Conservation (phyloP, 2,329 filamentous ascomycete species). For the Chaetomium strumarium region DNA sequence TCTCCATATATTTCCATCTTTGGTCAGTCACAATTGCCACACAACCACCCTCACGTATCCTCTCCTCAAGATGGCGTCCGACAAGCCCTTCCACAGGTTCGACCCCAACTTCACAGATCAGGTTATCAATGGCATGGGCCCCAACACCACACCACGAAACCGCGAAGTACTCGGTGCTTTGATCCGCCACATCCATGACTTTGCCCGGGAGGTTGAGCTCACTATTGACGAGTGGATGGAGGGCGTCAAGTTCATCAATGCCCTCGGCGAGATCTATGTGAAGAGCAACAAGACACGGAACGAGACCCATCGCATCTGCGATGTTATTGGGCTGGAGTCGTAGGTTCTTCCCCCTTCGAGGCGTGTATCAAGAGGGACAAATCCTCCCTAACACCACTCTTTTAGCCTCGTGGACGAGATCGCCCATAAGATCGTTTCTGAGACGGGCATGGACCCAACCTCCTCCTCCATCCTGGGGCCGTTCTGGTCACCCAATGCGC, state of each 20-base stretch:
- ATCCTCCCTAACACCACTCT: neutral
- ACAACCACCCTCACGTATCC: slow-evolving; percentile 10
- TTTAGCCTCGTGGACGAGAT: slow-evolving; percentile 69
- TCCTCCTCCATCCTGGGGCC: slow-evolving; percentile 77
- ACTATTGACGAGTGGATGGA: slow-evolving; percentile 75
- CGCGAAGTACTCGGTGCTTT: slow-evolving; percentile 62
- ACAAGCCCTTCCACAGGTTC: slow-evolving; percentile 42
- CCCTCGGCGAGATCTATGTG: slow-evolving; percentile 63
- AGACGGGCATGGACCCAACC: slow-evolving; percentile 49
- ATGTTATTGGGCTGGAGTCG: slow-evolving; percentile 69
- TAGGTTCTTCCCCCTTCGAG: slow-evolving; percentile 27
- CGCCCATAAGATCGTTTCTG: slow-evolving; percentile 57
- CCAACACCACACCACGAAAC: slow-evolving; percentile 62
- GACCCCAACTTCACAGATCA: slow-evolving; percentile 71
- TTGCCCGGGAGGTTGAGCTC: slow-evolving; percentile 71
- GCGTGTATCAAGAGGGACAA: neutral
- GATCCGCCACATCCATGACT: slow-evolving; percentile 73
- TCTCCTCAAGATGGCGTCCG: slow-evolving; percentile 21
- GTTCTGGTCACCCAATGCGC: slow-evolving; percentile 73
- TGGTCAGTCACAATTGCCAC: neutral
- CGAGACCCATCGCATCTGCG: slow-evolving; percentile 66
- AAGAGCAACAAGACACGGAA: slow-evolving; percentile 62
- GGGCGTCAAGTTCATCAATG: slow-evolving; percentile 55
- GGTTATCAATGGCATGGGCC: slow-evolving; percentile 69
- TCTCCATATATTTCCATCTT: neutral